Base-by-base conservation (phyloP, 441 rosid genomes). In the Euphorbia corollata region DNA sequence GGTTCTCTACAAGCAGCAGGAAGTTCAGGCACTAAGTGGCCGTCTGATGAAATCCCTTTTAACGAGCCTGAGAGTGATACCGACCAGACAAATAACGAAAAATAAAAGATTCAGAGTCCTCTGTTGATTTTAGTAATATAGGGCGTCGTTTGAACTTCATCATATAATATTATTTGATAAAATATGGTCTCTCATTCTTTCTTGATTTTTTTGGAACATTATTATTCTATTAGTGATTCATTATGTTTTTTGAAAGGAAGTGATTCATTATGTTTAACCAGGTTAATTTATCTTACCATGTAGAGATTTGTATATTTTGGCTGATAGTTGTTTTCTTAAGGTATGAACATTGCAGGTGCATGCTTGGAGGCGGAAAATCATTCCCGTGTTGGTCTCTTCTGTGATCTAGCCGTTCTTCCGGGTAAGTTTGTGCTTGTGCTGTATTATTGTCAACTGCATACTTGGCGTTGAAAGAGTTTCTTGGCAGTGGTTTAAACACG, bases 1-100 rank as follows among this genome's bases (percentile, higher is more conserved):
- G 75, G 78, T 55, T 73, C 74, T 10, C 67, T 73, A 45, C 90
- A 81, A 38, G 86, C 77, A 58, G 81, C 76, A 69, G 88, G 76
- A 76, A 69, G 71, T 64, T 78, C 80, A 67, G 83, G 78, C 71
- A 55, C 39, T 67, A 73, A 60, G 59, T 79, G 86, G 93, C 79
- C 73, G 15, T 73, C 74, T 69, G 82, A 71, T 58, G 86, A 80
- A 39, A 63, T 64, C 43, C 63, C 64, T 51, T 20, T 43, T 27
- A 72, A 76, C 39, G 79, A 76, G 68, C 75, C 43, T 43, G 59
- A 71, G 48, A 36, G 50, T 76, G 67, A 60, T 36, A 63, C 78
- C 70, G 80, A 73, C 75, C 72, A 59, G 61, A 41, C 61, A 54
- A 68, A 64, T 59, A 72, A 77, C 65, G 76, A 69, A 68, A 74